Evolutionary conservation across 805 yeast genomes (phyloP).

Genomic region (Candida fluviatilis): DNA sequence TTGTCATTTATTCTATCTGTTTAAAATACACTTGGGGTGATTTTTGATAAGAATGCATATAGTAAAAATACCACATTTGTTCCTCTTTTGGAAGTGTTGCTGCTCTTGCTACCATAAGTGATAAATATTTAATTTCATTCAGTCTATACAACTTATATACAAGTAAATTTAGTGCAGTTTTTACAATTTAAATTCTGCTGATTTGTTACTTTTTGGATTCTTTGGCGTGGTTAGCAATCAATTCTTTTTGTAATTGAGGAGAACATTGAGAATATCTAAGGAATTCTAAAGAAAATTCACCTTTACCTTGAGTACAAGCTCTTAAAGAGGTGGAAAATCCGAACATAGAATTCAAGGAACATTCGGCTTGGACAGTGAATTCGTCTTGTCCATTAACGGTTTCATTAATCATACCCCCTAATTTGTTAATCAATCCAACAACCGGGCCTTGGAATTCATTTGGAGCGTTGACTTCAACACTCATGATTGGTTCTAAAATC

Average conservation of each 20-base stretch:
- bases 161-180: background rate
- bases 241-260: constrained; percentile 83
- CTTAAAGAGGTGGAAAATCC: constrained; percentile 94
- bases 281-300: constrained; percentile 95
- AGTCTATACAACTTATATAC: background rate
- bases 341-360: constrained; percentile 94
- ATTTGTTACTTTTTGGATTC: constrained; percentile 17
- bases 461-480: constrained; percentile 89
- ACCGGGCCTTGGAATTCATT: constrained; percentile 93
- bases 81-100: too few species aligned
- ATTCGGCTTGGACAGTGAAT: constrained; percentile 88
- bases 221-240: constrained; percentile 68
- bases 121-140: too few species aligned
- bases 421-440: constrained; percentile 86
- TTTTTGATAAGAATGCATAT: too few species aligned
- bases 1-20: too few species aligned
- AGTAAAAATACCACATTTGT: background rate
- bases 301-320: constrained; percentile 98
- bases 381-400: constrained; percentile 94
- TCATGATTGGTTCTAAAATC: constrained; percentile 94
- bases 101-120: too few species aligned
- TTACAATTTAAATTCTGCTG: constrained; percentile 1
- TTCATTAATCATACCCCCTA: constrained; percentile 87
- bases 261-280: constrained; percentile 88
- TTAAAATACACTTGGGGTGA: too few species aligned